A percentile compares a stretch with the other conserved stretches of the same genome.
These are phyloP conservation scores for Lithospermum erythrorhizon DNA, from an alignment of 257 asterid genomes.

Conservation along the genomic window DNA sequence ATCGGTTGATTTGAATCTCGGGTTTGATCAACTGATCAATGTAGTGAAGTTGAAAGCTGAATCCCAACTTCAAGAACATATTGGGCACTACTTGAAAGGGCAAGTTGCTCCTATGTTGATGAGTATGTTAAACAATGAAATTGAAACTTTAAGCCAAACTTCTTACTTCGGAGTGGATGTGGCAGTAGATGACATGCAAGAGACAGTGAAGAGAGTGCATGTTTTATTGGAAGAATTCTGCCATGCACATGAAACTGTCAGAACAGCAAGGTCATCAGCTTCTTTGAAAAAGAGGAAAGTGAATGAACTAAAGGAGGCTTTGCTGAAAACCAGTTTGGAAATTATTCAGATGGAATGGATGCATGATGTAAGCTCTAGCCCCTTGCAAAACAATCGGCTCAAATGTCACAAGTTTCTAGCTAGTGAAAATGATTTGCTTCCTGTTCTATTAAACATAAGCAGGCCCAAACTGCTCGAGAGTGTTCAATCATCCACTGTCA, in stretches of 20 bases:
- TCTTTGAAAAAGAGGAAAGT: conserved; percentile 72
- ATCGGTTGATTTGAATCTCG: conserved; percentile 70
- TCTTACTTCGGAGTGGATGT: conserved; percentile 33
- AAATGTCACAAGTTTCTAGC: conserved; percentile 46
- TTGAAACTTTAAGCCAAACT: conserved; percentile 39
- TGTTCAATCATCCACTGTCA: conserved; percentile 56
- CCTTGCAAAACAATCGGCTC: conserved; percentile 53
- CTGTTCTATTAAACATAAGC: conserved; percentile 53
- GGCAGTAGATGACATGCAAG: conserved; percentile 28
- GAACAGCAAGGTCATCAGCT: conserved; percentile 81
- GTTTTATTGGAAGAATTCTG: conserved; percentile 84
- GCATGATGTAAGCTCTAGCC: conserved; percentile 47
- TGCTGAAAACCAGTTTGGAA: conserved; percentile 69
- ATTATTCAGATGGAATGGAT: conserved; percentile 90
- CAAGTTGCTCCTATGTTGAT: conserved; percentile 56
- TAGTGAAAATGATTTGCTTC: conserved; percentile 45
- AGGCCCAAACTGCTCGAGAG: conserved; percentile 68
- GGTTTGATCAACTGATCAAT: conserved; percentile 82
- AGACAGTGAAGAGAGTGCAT: conserved; percentile 42
- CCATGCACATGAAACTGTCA: conserved; percentile 74
- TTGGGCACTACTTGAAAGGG: conserved; percentile 67
- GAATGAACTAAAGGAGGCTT: conserved; percentile 65
- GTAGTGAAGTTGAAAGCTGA: conserved; percentile 52
- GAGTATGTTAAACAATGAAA: conserved; percentile 58
- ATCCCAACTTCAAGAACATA: conserved; percentile 56